Evolutionary conservation across 1,284 basidiomycete genomes (phyloP).

Genomic region (Sphaerobolus stellatus): DNA sequence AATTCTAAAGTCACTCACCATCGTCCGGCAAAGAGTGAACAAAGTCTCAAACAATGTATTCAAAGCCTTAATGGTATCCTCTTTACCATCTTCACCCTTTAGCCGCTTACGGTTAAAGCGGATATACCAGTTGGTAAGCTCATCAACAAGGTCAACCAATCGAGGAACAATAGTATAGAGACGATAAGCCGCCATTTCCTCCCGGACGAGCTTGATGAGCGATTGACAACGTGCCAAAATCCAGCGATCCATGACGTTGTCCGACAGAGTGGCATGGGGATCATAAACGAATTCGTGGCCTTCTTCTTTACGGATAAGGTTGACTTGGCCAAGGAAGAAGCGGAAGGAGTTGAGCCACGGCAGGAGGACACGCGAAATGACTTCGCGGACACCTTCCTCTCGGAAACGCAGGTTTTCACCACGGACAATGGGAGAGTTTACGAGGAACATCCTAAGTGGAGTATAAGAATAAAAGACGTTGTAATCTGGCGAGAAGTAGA

Average conservation of each 20-base stretch:
- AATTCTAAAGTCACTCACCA: conserved; percentile 54
- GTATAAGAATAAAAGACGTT: background rate
- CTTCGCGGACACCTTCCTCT: conserved; percentile 97
- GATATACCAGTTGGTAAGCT: conserved; percentile 99
- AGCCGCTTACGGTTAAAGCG: conserved; percentile 96
- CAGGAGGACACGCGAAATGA: conserved; percentile 90
- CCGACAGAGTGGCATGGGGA: conserved; percentile 78
- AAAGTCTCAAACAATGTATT: conserved; percentile 97
- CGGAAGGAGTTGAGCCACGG: conserved; percentile 99
- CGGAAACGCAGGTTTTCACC: conserved; percentile 98
- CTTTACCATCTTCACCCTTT: conserved; percentile 92
- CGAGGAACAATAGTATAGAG: conserved; percentile 99
- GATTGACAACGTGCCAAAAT: conserved; percentile 96
- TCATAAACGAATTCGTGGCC: conserved; percentile 86
- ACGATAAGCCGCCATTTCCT: conserved; percentile 97
- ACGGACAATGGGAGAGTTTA: conserved; percentile 98
- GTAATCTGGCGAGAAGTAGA: conserved; percentile 5
- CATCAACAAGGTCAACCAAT: conserved; percentile 89
- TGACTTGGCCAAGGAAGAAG: conserved; percentile 97
- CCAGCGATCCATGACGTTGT: conserved; percentile 99
- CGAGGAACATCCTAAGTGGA: conserved; percentile 83
- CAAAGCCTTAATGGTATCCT: conserved; percentile 87
- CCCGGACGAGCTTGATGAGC: conserved; percentile 86
- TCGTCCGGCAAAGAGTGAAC: conserved; percentile 91
- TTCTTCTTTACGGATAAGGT: conserved; percentile 81